Percentiles rank a stretch among this genome's conserved stretches.
Conservation (phyloP, 805 yeast genomes). For the Kodamaea nitidulidarum region DNA sequence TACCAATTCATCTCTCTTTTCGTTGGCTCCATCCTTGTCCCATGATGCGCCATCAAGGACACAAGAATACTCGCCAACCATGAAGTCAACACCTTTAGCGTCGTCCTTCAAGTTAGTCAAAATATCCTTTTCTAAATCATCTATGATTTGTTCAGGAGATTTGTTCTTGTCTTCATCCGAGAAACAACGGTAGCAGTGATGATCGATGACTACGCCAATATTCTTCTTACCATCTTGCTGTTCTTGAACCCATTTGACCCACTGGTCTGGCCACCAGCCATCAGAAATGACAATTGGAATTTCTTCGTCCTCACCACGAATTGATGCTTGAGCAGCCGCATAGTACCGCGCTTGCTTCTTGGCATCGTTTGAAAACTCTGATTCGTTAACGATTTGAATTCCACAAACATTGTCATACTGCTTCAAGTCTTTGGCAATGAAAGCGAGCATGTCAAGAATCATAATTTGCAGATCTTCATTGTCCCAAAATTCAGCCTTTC, state of each 20-base stretch:
- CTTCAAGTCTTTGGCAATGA: conserved; percentile 57
- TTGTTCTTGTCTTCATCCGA: conserved; percentile 68
- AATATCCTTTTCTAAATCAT: conserved; percentile 49
- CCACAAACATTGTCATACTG: conserved; percentile 69
- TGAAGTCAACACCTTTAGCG: conserved; percentile 54
- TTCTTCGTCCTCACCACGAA: conserved; percentile 49
- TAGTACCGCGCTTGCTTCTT: conserved; percentile 62
- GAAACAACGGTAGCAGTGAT: conserved; percentile 84
- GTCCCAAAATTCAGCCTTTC: conserved; percentile 63
- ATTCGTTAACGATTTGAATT: conserved; percentile 82
- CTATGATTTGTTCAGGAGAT: conserved; percentile 58
- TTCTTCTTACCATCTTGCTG: conserved; percentile 33
- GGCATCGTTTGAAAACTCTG: conserved; percentile 53
- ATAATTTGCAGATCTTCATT: conserved; percentile 36
- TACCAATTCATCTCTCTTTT: conserved; percentile 51
- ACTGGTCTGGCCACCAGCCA: conserved; percentile 87
- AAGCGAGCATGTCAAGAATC: conserved; percentile 51
- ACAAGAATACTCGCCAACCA: conserved; percentile 90
- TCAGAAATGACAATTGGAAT: conserved; percentile 83
- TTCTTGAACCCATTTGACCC: conserved; percentile 62
- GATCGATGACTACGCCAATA: conserved; percentile 71
- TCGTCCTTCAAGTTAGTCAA: conserved; percentile 45
- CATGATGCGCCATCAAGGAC: conserved; percentile 77
- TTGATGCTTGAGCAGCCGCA: conserved; percentile 54
- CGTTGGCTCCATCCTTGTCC: conserved; percentile 45